phyloP scores from a whole-genome alignment of 306 rosid genomes.

The Cucurbita ficifolia region DNA sequence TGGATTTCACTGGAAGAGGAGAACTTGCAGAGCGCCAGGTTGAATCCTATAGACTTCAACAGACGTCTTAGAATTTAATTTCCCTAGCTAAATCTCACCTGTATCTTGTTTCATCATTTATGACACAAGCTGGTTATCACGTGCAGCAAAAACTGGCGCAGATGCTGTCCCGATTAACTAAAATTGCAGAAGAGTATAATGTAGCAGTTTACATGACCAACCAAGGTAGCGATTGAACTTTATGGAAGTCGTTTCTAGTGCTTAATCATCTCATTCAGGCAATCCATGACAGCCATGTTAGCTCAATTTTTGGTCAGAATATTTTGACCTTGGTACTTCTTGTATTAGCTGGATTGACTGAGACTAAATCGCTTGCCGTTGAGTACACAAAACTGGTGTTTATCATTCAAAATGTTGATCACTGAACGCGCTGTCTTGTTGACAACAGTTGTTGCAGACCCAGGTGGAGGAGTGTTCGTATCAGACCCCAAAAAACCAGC shows the following conservation, averaged over 20 bases:
- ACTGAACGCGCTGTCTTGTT: constrained; percentile 3
- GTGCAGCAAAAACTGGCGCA: constrained; percentile 91
- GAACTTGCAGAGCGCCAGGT: constrained; percentile 99
- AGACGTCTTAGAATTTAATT: not conserved
- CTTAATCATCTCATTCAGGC: not conserved
- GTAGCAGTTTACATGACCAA: constrained; percentile 94
- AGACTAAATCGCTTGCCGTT: not conserved
- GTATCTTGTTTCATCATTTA: not conserved
- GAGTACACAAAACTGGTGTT: not conserved
- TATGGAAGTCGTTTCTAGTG: not conserved
- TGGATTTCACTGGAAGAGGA: constrained; percentile 91
- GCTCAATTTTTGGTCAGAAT: not conserved
- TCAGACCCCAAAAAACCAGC: constrained; percentile 97
- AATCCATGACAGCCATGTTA: not conserved
- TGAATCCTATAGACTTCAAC: not conserved
- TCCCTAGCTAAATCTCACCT: not conserved
- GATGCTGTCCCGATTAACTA: constrained; percentile 79
- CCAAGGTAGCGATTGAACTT: constrained; percentile 41
- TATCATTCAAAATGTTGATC: not conserved
- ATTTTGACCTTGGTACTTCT: not conserved
- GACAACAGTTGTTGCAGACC: constrained; percentile 86
- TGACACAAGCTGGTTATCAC: constrained; percentile 14
- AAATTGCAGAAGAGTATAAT: constrained; percentile 87
- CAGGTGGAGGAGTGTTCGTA: constrained; percentile 86
- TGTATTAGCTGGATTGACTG: not conserved